phyloP scores from a whole-genome alignment of 805 yeast genomes.

The Myxozyma neotropica region DNA sequence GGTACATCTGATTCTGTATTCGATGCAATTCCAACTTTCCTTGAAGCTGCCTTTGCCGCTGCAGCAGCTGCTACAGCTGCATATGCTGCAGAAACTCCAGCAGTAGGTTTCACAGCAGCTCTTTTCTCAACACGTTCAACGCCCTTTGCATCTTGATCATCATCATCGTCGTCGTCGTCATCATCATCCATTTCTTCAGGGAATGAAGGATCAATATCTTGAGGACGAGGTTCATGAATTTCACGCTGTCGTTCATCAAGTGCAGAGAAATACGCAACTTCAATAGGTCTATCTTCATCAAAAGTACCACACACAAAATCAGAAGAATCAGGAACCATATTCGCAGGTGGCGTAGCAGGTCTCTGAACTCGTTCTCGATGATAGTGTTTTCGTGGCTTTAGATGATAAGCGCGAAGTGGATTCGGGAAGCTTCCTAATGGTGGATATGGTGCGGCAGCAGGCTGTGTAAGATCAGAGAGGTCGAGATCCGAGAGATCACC shows the following conservation, averaged over 20 bases:
- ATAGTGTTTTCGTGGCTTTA: constrained; percentile 2
- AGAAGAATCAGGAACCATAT: constrained; percentile 36
- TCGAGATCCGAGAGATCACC: constrained; percentile 19
- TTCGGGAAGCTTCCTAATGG: constrained; percentile 8
- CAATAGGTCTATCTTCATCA: constrained; percentile 37
- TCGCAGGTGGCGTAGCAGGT: constrained; percentile 35
- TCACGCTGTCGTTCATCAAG: constrained; percentile 24
- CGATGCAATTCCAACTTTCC: background rate
- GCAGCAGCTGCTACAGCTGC: constrained; percentile 13
- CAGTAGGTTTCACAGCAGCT: background rate
- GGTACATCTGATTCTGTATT: constrained; percentile 7
- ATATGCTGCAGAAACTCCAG: background rate
- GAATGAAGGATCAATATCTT: constrained; percentile 38
- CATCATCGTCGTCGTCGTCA: constrained; percentile 1
- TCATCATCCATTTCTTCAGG: constrained; percentile 35
- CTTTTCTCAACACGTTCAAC: background rate
- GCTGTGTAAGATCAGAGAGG: background rate
- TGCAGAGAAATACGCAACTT: constrained; percentile 34
- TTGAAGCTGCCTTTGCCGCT: constrained; percentile 1
- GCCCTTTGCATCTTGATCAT: background rate
- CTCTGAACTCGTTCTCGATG: constrained; percentile 16
- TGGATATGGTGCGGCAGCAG: background rate
- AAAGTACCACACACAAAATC: constrained; percentile 38
- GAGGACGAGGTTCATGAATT: constrained; percentile 30
- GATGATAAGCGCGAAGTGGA: background rate